Conservation (phyloP, 148 eudicot genomes). For the Pharnaceum exiguum region DNA sequence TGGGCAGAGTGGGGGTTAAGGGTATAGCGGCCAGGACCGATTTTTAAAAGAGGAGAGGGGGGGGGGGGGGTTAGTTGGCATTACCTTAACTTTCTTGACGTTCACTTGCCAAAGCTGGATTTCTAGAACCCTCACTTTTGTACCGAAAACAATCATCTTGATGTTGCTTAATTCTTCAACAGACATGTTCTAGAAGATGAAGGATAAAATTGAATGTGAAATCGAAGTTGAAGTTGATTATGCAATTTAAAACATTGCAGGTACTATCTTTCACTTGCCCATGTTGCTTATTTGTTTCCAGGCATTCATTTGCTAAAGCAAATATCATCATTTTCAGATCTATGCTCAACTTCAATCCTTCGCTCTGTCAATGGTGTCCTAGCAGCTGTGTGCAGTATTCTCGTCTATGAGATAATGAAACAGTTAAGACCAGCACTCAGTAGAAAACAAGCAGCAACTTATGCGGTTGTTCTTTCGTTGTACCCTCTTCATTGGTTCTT, state of each 20-base stretch:
- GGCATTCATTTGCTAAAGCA: conserved; percentile 47
- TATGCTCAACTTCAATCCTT: conserved; percentile 59
- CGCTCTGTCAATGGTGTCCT: conserved; percentile 73
- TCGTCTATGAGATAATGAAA: conserved; percentile 58
- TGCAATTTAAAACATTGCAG: conserved; percentile 62
- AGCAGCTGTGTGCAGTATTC: conserved; percentile 61
- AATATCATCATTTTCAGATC: conserved; percentile 44
- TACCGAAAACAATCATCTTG: not conserved
- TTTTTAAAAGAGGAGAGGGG: not conserved
- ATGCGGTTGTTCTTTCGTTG: conserved; percentile 53
- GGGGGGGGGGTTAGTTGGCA: no score
- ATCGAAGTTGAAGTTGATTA: conserved; percentile 32
- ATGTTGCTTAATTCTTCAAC: not conserved
- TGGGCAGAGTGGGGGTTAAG: no score
- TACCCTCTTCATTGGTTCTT: conserved; percentile 98
- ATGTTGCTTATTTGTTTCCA: conserved; percentile 97
- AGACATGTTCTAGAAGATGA: not conserved
- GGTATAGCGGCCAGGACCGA: no score
- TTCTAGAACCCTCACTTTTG: not conserved
- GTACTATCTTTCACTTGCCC: conserved; percentile 95
- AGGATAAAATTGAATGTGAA: not conserved
- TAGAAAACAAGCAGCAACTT: conserved; percentile 60
- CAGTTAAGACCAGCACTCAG: conserved; percentile 53
- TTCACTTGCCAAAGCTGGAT: not conserved
- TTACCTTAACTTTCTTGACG: not conserved